These are phyloP conservation scores for Lojkania enalia DNA, from an alignment of 2,329 filamentous ascomycete genomes.

Conservation along the genomic window DNA sequence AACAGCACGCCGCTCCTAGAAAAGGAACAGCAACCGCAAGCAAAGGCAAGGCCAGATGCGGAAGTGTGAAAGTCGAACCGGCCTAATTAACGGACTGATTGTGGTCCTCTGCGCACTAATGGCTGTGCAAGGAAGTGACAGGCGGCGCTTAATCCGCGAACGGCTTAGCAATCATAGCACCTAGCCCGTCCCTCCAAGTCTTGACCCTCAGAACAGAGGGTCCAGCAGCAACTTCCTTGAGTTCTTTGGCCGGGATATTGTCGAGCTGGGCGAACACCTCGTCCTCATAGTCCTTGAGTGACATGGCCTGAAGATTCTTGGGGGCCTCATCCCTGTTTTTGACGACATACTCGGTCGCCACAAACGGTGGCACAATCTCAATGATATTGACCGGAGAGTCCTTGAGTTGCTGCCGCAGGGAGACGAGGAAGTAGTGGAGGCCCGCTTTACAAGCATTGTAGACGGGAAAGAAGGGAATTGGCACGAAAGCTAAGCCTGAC, in stretches of 20 bases:
- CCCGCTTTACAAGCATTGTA: slow-evolving; percentile 1
- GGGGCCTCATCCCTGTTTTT: background rate
- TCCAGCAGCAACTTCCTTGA: background rate
- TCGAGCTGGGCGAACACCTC: background rate
- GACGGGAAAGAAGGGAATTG: background rate
- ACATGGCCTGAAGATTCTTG: background rate
- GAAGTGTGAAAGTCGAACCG: no score
- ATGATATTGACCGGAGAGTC: background rate
- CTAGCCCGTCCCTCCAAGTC: background rate
- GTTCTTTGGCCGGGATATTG: background rate
- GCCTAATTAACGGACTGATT: no score
- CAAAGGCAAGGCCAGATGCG: no score
- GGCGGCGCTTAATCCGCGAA: background rate
- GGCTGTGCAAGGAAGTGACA: background rate
- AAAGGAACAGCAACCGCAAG: no score
- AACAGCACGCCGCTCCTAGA: no score
- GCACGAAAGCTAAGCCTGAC: background rate
- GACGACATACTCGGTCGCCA: background rate
- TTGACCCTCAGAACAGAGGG: background rate
- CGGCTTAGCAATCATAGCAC: background rate
- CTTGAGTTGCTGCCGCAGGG: background rate
- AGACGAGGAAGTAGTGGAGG: background rate
- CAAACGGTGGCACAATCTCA: background rate
- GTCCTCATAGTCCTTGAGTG: background rate
- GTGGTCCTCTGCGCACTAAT: background rate